phyloP scores from a whole-genome alignment of 1,284 basidiomycete genomes.

The Cutaneotrichosporon cyanovorans region DNA sequence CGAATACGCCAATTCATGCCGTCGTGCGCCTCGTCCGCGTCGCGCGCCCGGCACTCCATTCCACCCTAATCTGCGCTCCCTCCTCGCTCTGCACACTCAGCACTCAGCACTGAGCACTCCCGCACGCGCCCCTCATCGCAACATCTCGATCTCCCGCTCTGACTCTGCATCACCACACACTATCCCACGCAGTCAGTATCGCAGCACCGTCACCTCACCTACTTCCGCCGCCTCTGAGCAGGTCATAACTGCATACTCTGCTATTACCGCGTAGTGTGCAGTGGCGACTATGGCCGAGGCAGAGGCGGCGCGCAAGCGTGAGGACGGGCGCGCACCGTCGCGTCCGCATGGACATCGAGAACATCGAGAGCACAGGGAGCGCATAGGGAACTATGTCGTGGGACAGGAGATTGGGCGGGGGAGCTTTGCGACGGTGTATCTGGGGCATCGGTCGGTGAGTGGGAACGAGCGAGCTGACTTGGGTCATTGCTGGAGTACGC shows the following conservation, averaged over 20 bases:
- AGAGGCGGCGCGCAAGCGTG: conserved; percentile 14
- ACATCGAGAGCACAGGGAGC: conserved; percentile 19
- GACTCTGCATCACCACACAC: not conserved
- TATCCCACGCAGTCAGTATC: too few relatives aligned
- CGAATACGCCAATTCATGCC: too few relatives aligned
- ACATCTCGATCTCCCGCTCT: not conserved
- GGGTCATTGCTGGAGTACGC: too few relatives aligned
- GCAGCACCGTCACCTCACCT: not conserved
- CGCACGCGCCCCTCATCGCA: too few relatives aligned
- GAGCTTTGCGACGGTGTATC: conserved; percentile 93
- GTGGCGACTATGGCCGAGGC: conserved; percentile 9
- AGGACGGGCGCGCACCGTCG: conserved; percentile 5
- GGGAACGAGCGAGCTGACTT: too few relatives aligned
- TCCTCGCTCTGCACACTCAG: too few relatives aligned
- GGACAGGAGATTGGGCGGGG: conserved; percentile 58
- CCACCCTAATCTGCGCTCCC: too few relatives aligned
- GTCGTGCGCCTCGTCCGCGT: too few relatives aligned
- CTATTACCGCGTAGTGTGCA: not conserved
- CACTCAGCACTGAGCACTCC: too few relatives aligned
- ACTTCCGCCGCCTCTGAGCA: not conserved
- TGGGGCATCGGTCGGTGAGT: conserved; percentile 78
- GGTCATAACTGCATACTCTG: not conserved
- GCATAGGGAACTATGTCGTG: conserved; percentile 51
- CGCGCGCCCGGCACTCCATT: too few relatives aligned
- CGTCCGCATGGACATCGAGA: conserved; percentile 1